These are phyloP conservation scores for Schizophyllum commune DNA, from an alignment of 1,284 basidiomycete genomes.

Conservation along the genomic window DNA sequence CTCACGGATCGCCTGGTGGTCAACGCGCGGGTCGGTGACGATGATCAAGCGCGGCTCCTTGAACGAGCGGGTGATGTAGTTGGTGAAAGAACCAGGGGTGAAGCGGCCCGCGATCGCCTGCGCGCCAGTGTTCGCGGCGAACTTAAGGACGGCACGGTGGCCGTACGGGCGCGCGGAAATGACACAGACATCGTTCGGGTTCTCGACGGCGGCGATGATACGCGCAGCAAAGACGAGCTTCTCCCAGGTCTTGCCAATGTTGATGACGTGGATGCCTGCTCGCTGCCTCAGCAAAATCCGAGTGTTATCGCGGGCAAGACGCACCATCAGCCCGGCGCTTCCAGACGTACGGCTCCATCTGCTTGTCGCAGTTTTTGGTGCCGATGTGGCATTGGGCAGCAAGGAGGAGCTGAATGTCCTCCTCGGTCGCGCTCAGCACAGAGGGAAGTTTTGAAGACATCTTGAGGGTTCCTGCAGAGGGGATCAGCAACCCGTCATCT, in stretches of 20 bases:
- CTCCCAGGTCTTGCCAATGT: conserved; percentile 99
- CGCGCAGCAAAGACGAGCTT: conserved; percentile 95
- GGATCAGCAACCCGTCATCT: not conserved
- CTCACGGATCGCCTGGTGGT: conserved; percentile 99
- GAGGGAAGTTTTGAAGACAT: conserved; percentile 55
- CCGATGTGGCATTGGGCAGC: conserved; percentile 96
- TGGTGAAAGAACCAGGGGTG: conserved; percentile 98
- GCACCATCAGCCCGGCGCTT: conserved; percentile 92
- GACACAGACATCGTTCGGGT: conserved; percentile 96
- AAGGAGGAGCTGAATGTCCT: conserved; percentile 93
- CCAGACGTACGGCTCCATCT: conserved; percentile 98
- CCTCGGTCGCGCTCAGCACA: conserved; percentile 88
- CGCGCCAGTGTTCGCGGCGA: conserved; percentile 93
- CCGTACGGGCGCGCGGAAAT: conserved; percentile 98
- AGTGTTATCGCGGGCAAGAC: conserved; percentile 17
- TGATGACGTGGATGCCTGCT: conserved; percentile 89
- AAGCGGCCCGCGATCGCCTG: conserved; percentile 98
- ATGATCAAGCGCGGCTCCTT: conserved; percentile 98
- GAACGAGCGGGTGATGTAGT: conserved; percentile 99
- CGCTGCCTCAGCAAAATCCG: not conserved
- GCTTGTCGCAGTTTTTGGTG: conserved; percentile 98
- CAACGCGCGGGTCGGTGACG: conserved; percentile 97
- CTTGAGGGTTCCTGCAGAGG: not conserved
- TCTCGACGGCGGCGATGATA: conserved; percentile 92
- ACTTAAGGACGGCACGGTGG: conserved; percentile 93